Evolutionary conservation across 345 rosid species (phyloP), one percentile per base, ranked within the genome.

Genomic region (Eutrema japonicum): DNA sequence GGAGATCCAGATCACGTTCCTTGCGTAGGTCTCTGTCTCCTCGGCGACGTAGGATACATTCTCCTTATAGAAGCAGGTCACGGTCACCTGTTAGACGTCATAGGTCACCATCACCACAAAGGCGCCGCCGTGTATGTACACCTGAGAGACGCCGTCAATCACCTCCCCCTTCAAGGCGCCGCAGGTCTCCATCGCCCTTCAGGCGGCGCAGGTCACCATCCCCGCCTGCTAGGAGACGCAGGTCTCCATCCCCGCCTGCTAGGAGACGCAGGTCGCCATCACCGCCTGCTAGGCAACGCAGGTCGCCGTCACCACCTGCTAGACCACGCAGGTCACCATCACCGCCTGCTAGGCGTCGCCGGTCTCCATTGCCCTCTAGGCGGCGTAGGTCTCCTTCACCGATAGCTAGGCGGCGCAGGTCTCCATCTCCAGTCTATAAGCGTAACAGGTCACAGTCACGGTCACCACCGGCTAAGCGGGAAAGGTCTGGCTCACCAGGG

Each of bases 1-100:
- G 68, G 43, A 83, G 88, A 55, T 86, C 92, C 57, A 86, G 89
- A 36, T 89, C 92, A 43, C 66, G 58, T 64, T 81, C 83, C 12
- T 64, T 72, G 35, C 55, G 35, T 8, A 80, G 82, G 46, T 81
- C 85, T 38, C 79, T 35, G 10, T 80, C 83, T 47, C 87, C 83
- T 63, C 65, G 67, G 14, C 77, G 85, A n/a, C 87, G 76, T 10
- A 78, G 79, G 55, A 7, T 65, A 14, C 77, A 38, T 43, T 81
- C 85, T 42, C 83, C 82, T 18, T 16, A 46, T 30, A 69, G 71
- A 10, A 77, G 77, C 52, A 69, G 81, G 76, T 22, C 84, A 13
- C 48, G 81, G 78, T 77, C 85, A 1, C 86, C 83, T 35, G 6
- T 68, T 40, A 75, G 74, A n/a, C 85, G 76, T 4, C 78, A 71